These are phyloP conservation scores for Cladosporium sp. DNA, from an alignment of 2,329 filamentous ascomycete genomes.

Conservation along the genomic window DNA sequence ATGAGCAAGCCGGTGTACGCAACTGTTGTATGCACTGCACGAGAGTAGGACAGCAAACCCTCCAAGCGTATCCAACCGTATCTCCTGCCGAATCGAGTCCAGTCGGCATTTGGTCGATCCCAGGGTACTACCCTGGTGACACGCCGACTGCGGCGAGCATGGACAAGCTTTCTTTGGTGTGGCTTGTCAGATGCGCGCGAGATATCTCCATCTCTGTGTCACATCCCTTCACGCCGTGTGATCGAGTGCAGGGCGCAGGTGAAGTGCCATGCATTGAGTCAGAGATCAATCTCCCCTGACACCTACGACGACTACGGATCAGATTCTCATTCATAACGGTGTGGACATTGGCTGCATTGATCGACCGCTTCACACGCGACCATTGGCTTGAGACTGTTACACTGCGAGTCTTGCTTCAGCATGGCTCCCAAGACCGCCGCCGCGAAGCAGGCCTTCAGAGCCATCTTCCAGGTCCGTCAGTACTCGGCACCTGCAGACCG, in stretches of 20 bases:
- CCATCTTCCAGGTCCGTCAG: conserved; percentile 39
- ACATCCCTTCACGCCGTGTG: neutral
- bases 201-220: neutral
- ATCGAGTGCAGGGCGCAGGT: neutral
- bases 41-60: neutral
- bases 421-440: conserved; percentile 19
- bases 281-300: neutral
- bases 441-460: conserved; percentile 24
- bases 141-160: neutral
- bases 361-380: neutral
- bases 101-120: neutral
- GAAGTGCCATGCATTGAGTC: neutral
- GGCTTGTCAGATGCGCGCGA: neutral
- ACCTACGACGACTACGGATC: no score
- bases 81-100: neutral
- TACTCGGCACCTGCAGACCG: conserved; percentile 59
- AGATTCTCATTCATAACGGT: no score
- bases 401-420: neutral
- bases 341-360: neutral
- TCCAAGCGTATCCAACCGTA: neutral
- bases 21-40: no score
- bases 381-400: neutral
- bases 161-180: neutral
- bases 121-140: neutral
- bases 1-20: conserved; percentile 3